Conservation (phyloP, 768 basidiomycete genomes). For the Pleurotus ostreatus region DNA sequence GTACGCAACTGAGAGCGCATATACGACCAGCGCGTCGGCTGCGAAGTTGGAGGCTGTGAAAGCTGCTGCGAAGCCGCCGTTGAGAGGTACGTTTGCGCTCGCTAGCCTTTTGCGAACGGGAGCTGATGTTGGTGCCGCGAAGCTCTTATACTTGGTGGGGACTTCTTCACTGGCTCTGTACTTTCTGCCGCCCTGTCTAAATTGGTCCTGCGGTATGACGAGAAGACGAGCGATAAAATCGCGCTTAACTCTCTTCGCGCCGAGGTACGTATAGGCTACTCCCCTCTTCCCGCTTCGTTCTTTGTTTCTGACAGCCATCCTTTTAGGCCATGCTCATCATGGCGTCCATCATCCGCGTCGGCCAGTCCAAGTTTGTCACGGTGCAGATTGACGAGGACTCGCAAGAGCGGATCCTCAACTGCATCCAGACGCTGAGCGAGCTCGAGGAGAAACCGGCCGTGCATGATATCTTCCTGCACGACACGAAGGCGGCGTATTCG, state of each 20-base stretch:
- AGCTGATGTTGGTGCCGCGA: slow-evolving; percentile 2
- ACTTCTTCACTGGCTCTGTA: slow-evolving; percentile 94
- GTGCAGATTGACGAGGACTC: slow-evolving; percentile 99
- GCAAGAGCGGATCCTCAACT: slow-evolving; percentile 55
- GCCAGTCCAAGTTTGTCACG: slow-evolving; percentile 92
- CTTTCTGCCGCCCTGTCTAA: slow-evolving; percentile 90
- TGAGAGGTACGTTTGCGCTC: slow-evolving; percentile 54
- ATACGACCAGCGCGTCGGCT: slow-evolving; percentile 48
- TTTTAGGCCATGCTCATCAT: slow-evolving; percentile 78
- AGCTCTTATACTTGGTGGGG: slow-evolving; percentile 90
- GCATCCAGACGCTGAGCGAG: slow-evolving; percentile 80
- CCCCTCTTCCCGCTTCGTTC: not conserved
- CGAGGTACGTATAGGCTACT: slow-evolving; percentile 56
- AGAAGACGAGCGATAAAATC: slow-evolving; percentile 24
- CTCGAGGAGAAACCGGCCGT: slow-evolving; percentile 54
- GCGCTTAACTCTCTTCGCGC: slow-evolving; percentile 74
- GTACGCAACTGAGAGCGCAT: slow-evolving; percentile 96
- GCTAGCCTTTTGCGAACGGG: not conserved
- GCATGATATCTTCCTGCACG: slow-evolving; percentile 72
- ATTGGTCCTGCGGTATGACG: slow-evolving; percentile 61
- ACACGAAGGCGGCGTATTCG: slow-evolving; percentile 88
- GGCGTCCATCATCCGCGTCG: slow-evolving; percentile 95
- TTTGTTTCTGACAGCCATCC: not conserved
- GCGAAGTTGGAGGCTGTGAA: slow-evolving; percentile 79
- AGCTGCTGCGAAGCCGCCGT: slow-evolving; percentile 84